Conservation (phyloP, 768 basidiomycete species). For the Boletus pseudo-olivaceus region DNA sequence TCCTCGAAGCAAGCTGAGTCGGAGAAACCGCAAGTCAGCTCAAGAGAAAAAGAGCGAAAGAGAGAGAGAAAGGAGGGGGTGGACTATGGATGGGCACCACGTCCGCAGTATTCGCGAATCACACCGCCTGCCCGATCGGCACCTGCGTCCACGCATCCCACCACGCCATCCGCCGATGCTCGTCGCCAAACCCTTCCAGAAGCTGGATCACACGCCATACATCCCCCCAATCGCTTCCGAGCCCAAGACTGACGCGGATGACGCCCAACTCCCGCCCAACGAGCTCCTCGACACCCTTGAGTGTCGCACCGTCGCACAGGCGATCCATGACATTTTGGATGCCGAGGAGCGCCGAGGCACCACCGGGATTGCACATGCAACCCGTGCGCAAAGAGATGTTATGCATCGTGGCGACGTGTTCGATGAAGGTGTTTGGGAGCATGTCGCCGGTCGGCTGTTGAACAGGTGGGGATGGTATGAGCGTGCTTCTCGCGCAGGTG, state of each 20-base stretch:
- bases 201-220: slow-evolving; percentile 57
- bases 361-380: slow-evolving; percentile 88
- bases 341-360: slow-evolving; percentile 67
- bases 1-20: not conserved
- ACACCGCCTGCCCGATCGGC: slow-evolving; percentile 36
- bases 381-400: slow-evolving; percentile 78
- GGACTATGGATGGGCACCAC: no score
- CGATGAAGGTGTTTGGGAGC: slow-evolving; percentile 71
- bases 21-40: no score
- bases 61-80: not conserved
- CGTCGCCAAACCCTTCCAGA: slow-evolving; percentile 42
- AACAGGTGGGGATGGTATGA: not conserved
- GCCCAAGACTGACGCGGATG: slow-evolving; percentile 72
- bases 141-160: slow-evolving; percentile 41
- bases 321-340: slow-evolving; percentile 61
- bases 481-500: slow-evolving; percentile 1
- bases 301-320: slow-evolving; percentile 56
- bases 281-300: slow-evolving; percentile 55
- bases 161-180: slow-evolving; percentile 33
- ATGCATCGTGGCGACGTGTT: slow-evolving; percentile 58
- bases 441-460: slow-evolving; percentile 60
- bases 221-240: slow-evolving; percentile 77
- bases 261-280: slow-evolving; percentile 72
- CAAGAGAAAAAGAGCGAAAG: not conserved
- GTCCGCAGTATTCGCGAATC: not conserved